Evolutionary conservation across 441 rosid species (phyloP), one percentile per base, ranked within the genome.

Genomic region (Bruguiera hainesii): DNA sequence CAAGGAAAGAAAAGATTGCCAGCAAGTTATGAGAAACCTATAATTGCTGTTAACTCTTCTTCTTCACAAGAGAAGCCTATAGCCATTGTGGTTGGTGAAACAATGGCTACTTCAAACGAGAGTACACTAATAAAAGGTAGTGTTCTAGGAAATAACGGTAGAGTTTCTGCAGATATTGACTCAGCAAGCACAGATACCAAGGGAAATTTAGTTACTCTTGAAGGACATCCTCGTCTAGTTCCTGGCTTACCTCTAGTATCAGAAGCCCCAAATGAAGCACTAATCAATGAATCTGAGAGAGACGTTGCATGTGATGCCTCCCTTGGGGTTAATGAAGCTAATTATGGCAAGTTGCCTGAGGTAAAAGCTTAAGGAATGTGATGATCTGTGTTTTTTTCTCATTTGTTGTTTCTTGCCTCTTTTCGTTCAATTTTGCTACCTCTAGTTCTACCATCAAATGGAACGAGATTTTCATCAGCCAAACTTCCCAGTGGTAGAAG

Each of bases 301-400:
- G 74, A 63, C 28, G 5, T 33, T 56, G 50, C 60, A 7, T 29
- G 60, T 19, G 74, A 80, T 79, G 77, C 71, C 57, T 60, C 79
- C 0, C 33, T 55, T 35, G 79, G 71, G 70, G 79, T 53, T 49
- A 56, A 51, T 74, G 82, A 81, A 76, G 73, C 79, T 57, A 70
- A 64, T 71, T 61, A 70, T 49, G 68, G 67, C 25, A 72, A 67
- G 33, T 68, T 64, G 53, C 76, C 80, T 42, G 86, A 93, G 98
- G 97, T 88, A 93, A 90, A 72, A 75, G 86, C 82, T 72, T 82
- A 81, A 88, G 66, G 73, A 69, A 73, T 81, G 75, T 76, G 76
- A 70, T 68, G 49, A 65, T 69, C 58, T 72, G 57, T 67, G 20
- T 37, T 61, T 58, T 7, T 50, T 33, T 33, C 9, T 7, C 37